Evolutionary conservation across 2,329 filamentous ascomycete species (phyloP).

Genomic region (Fusarium newnesense): DNA sequence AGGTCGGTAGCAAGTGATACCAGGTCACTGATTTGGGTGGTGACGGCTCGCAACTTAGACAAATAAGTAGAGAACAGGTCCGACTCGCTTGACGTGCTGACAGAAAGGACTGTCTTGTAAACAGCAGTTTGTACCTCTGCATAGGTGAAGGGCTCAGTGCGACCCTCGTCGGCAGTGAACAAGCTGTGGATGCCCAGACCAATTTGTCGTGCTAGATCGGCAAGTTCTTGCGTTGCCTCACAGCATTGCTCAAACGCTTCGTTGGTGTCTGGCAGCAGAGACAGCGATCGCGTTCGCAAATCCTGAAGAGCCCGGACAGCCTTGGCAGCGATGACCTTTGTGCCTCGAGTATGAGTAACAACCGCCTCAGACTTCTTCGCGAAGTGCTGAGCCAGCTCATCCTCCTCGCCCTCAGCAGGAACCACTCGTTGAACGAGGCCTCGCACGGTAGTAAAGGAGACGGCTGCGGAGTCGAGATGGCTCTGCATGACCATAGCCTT

Average conservation of each 20-base stretch:
- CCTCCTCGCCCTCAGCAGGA: slow-evolving; percentile 61
- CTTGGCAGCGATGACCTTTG: slow-evolving; percentile 86
- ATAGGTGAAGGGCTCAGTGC: slow-evolving; percentile 73
- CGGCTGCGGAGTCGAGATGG: slow-evolving; percentile 81
- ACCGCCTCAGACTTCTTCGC: slow-evolving; percentile 76
- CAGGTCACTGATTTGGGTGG: slow-evolving; percentile 74
- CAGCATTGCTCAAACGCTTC: slow-evolving; percentile 78
- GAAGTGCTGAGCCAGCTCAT: slow-evolving; percentile 75
- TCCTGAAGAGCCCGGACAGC: slow-evolving; percentile 81
- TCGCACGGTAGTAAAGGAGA: slow-evolving; percentile 71
- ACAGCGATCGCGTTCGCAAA: slow-evolving; percentile 78
- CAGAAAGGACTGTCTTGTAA: slow-evolving; percentile 58
- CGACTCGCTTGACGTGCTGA: slow-evolving; percentile 68
- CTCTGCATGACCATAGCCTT: slow-evolving; percentile 79
- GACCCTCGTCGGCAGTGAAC: slow-evolving; percentile 75
- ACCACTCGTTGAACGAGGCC: slow-evolving; percentile 75
- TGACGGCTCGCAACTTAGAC: slow-evolving; percentile 72
- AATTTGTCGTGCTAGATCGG: slow-evolving; percentile 72
- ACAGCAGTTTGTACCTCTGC: slow-evolving; percentile 74
- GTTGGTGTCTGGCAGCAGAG: slow-evolving; percentile 73
- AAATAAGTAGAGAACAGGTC: slow-evolving; percentile 77
- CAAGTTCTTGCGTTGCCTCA: slow-evolving; percentile 70
- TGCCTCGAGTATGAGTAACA: slow-evolving; percentile 79
- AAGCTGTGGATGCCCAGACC: slow-evolving; percentile 74
- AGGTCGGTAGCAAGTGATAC: slow-evolving; percentile 76